Evolutionary conservation across 1,284 basidiomycete genomes (phyloP).

Genomic region (Pseudozyma hubeiensis): DNA sequence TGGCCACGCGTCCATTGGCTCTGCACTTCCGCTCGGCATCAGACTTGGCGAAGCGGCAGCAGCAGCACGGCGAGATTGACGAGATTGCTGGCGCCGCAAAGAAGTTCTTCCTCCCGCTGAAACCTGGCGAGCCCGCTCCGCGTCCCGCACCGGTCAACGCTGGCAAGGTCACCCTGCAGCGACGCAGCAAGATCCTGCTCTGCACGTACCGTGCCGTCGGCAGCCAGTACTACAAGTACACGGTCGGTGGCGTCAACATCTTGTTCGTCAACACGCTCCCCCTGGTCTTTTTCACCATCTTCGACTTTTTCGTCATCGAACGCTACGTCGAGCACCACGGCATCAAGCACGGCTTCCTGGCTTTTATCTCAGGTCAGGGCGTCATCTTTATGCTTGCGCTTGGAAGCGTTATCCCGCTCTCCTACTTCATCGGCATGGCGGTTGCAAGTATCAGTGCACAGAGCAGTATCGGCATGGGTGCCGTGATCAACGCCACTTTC

Average conservation of each 20-base stretch:
- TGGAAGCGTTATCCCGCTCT: slow-evolving; percentile 92
- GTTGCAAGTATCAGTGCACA: slow-evolving; percentile 98
- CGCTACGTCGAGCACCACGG: slow-evolving; percentile 78
- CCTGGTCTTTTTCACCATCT: slow-evolving; percentile 92
- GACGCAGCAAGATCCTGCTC: slow-evolving; percentile 80
- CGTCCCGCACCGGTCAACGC: slow-evolving; percentile 68
- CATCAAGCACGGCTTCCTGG: slow-evolving; percentile 74
- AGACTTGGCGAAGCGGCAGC: slow-evolving; percentile 42
- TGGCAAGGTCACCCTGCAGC: slow-evolving; percentile 70
- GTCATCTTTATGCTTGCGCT: slow-evolving; percentile 88
- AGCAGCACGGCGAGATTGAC: slow-evolving; percentile 61
- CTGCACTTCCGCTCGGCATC: slow-evolving; percentile 83
- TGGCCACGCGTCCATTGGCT: slow-evolving; percentile 82
- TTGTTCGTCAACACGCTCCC: slow-evolving; percentile 95
- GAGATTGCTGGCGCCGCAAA: slow-evolving; percentile 46
- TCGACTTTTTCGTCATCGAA: slow-evolving; percentile 87
- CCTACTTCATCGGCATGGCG: slow-evolving; percentile 99
- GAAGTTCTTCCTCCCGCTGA: slow-evolving; percentile 62
- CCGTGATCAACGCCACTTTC: slow-evolving; percentile 99
- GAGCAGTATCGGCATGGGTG: slow-evolving; percentile 98
- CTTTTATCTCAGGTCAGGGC: slow-evolving; percentile 78
- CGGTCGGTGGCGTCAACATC: slow-evolving; percentile 97
- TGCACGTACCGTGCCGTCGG: slow-evolving; percentile 95
- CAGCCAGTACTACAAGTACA: slow-evolving; percentile 97
- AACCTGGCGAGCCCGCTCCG: slow-evolving; percentile 69